phyloP scores from a whole-genome alignment of 805 yeast genomes.

The Hanseniaspora occidentalis region DNA sequence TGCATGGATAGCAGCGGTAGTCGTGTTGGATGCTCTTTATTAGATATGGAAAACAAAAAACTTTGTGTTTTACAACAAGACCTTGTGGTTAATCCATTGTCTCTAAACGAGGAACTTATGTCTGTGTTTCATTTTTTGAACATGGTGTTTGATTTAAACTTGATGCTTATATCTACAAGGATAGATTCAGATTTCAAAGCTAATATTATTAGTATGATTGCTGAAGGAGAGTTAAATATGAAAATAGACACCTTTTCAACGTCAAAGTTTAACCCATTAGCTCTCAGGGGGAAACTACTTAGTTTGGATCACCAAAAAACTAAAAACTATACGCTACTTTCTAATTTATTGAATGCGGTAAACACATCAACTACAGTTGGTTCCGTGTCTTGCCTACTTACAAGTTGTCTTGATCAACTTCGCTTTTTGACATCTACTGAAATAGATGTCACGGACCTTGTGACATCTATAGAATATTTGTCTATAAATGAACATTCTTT shows the following conservation, averaged over 20 bases:
- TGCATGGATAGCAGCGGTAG: background rate
- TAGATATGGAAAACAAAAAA: background rate
- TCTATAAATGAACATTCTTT: constrained; percentile 1
- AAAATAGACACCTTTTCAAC: background rate
- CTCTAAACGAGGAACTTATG: background rate
- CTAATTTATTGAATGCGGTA: background rate
- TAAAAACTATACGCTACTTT: background rate
- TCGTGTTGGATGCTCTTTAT: background rate
- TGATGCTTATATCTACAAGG: background rate
- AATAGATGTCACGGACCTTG: background rate
- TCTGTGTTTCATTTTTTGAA: background rate
- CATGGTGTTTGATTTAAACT: background rate
- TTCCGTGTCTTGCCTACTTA: background rate
- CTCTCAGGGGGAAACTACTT: background rate
- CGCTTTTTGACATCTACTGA: background rate
- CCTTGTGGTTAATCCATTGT: background rate
- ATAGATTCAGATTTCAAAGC: background rate
- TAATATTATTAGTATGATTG: background rate
- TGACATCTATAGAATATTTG: background rate
- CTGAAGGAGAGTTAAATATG: background rate
- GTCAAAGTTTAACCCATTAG: background rate
- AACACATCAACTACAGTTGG: background rate
- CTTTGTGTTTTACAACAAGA: constrained; percentile 1
- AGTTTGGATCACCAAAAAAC: background rate
- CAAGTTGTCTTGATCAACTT: background rate